Evolutionary conservation across 805 yeast species (phyloP), one percentile per base, ranked within the genome.

Genomic region (Metschnikowia matae): DNA sequence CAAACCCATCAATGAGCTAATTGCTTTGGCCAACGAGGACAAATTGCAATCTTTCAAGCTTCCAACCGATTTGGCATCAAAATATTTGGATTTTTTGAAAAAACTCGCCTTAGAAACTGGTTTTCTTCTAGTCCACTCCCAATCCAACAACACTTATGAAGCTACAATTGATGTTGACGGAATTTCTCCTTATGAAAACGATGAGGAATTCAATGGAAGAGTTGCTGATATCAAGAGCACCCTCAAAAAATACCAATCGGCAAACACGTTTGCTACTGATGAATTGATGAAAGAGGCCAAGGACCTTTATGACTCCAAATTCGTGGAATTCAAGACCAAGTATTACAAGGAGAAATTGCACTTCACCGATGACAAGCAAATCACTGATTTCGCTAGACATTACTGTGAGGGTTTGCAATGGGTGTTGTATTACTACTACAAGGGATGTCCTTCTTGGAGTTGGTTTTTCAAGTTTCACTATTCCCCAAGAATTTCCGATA

Each of bases 391-490:
- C 55, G 79, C 95, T 6, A 82, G 82, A 57, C 90, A 88, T 63
- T 94, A 91, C 63, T 75, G 94, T 39, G 96, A 91, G 68, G 99
- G 99, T 56, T 75, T 92, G 54, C 99, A 92, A 70, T 92, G 99
- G 99, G 98, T 94, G 13, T 73, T 94, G 66, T 83, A 79, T 62
- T 92, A 92, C 71, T 92, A 92, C 69, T 92, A 90, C 64, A 79
- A 80, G 58, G 98, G 97, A 26, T 84, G 89, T 62, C 87, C 89
- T 37, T 90, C 98, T 2, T 92, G 99, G 99, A 85, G 88, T 41
- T 92, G 98, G 99, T 92, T 80, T 64, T 92, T 80, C 66, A 81
- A 76, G 57, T 87, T 88, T 67, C 97, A 94, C 65, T 92, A 92
- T 67, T 81, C 98, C 15, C 99, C 99, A 43, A 82, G 96, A 73